A percentile compares a stretch with the other conserved stretches of the same genome.
Conservation (phyloP, 106 monocot species). For the Dioscorea dumetorum region DNA sequence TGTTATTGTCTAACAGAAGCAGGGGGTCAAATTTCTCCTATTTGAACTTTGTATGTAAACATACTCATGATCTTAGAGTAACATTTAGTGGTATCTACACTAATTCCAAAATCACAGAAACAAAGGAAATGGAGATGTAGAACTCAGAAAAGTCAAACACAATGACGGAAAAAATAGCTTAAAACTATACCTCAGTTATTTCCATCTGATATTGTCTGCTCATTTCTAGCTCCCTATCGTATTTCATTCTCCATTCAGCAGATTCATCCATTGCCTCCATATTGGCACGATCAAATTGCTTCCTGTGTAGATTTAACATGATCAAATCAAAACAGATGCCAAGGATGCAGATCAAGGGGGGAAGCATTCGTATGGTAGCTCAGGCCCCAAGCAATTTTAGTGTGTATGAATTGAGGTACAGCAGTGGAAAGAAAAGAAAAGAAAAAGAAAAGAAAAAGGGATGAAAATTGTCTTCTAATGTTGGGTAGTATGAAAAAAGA, state of each 20-base stretch:
- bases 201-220: slow-evolving; percentile 34
- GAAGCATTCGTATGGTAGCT: too few species aligned
- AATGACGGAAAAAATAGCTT: background rate
- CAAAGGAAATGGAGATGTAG: too few species aligned
- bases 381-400: too few species aligned
- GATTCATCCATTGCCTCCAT: slow-evolving; percentile 99
- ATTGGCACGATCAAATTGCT: slow-evolving; percentile 83
- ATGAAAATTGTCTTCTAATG: too few species aligned
- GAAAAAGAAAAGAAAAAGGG: too few species aligned
- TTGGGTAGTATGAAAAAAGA: too few species aligned
- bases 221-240: slow-evolving; percentile 48
- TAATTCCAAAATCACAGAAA: too few species aligned
- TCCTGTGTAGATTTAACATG: slow-evolving; percentile 30
- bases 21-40: background rate
- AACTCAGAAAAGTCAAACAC: background rate
- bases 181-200: slow-evolving; percentile 32
- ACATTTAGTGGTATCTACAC: too few species aligned
- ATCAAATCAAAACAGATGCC: background rate
- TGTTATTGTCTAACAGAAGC: background rate
- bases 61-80: too few species aligned
- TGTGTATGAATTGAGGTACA: too few species aligned
- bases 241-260: slow-evolving; percentile 91
- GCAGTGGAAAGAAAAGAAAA: too few species aligned
- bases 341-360: background rate
- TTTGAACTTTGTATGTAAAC: background rate